Percentiles rank a stretch among this genome's conserved stretches.
Conservation (phyloP, 768 basidiomycete genomes). For the Leccinum disarticulatum region DNA sequence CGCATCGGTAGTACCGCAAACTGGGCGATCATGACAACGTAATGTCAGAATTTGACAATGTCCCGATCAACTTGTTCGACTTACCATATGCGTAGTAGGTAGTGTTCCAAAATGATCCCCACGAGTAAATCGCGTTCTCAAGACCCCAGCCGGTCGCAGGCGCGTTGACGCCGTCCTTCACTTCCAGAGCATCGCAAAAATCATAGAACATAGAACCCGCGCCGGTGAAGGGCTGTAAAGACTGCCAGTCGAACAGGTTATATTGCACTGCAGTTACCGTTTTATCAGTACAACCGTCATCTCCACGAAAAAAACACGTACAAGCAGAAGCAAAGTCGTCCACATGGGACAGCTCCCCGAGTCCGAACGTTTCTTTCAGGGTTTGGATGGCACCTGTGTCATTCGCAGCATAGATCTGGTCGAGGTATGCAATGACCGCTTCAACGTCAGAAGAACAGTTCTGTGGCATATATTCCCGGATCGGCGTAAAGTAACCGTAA, state of each 20-base stretch:
- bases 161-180: neutral
- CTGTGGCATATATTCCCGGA: neutral
- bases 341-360: neutral
- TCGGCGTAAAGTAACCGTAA: neutral
- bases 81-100: neutral
- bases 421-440: neutral
- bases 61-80: constrained; percentile 5
- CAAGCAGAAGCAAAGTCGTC: neutral
- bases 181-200: neutral
- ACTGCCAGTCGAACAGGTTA: neutral
- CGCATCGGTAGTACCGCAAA: constrained; percentile 32
- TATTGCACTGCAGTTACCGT: neutral
- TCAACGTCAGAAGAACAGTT: neutral
- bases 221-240: neutral
- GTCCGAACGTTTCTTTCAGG: neutral
- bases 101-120: neutral
- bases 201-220: neutral
- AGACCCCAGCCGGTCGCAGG: neutral
- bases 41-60: neutral
- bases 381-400: neutral
- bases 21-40: constrained; percentile 32
- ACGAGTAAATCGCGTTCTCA: neutral
- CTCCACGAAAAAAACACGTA: neutral
- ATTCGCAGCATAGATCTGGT: neutral
- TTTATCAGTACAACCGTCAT: neutral